phyloP scores from a whole-genome alignment of 2,329 filamentous ascomycete species.

The Beauveria brongniartii region DNA sequence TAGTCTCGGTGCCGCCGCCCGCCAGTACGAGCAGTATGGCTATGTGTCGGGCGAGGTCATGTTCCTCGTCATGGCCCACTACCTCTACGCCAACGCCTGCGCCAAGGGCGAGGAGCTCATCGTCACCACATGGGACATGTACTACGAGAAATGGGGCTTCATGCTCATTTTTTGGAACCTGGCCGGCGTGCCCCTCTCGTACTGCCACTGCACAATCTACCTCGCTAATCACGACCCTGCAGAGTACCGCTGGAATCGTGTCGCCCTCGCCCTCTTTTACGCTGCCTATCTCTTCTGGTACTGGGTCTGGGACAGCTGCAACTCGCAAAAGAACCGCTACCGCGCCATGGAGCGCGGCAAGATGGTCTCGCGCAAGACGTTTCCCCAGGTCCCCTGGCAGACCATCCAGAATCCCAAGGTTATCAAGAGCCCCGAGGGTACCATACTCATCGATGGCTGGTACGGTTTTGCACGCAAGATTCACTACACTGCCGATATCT shows the following conservation, averaged over 20 bases:
- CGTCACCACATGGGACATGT: slow-evolving; percentile 89
- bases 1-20: slow-evolving; percentile 65
- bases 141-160: slow-evolving; percentile 94
- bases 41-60: slow-evolving; percentile 79
- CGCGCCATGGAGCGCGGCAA: slow-evolving; percentile 70
- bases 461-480: slow-evolving; percentile 64
- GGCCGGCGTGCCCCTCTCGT: slow-evolving; percentile 80
- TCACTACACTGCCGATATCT: slow-evolving; percentile 41
- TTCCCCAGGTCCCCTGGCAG: slow-evolving; percentile 88
- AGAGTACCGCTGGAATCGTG: slow-evolving; percentile 69
- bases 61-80: slow-evolving; percentile 84
- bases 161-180: slow-evolving; percentile 99
- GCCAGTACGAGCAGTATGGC: slow-evolving; percentile 78
- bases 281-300: slow-evolving; percentile 72
- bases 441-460: slow-evolving; percentile 79
- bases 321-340: slow-evolving; percentile 92
- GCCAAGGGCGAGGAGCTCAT: slow-evolving; percentile 89
- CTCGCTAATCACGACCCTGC: slow-evolving; percentile 75
- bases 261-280: slow-evolving; percentile 57
- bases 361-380: slow-evolving; percentile 62
- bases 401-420: slow-evolving; percentile 25
- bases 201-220: slow-evolving; percentile 90
- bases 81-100: slow-evolving; percentile 86
- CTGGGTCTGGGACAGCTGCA: slow-evolving; percentile 87
- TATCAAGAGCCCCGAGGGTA: slow-evolving; percentile 64